Conservation (phyloP, 116 monocot species). For the Trichopus zeylanicus region DNA sequence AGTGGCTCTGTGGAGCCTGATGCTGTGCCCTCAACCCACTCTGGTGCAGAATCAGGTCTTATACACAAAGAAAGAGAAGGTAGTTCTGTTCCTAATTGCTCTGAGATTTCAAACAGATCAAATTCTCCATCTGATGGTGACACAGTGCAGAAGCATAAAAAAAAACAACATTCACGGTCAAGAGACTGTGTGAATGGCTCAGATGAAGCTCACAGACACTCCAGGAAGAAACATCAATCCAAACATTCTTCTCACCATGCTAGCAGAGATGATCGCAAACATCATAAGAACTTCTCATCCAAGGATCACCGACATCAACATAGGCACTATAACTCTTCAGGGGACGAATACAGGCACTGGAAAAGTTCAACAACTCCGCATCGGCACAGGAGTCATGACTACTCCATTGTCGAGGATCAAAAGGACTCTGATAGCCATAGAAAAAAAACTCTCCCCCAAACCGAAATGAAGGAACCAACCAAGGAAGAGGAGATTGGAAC, state of each 20-base stretch:
- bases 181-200: constrained; percentile 1
- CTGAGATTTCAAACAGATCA: constrained; percentile 7
- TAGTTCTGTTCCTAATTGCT: constrained; percentile 31
- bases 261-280: constrained; percentile 13
- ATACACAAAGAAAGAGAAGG: constrained; percentile 42
- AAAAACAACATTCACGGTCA: constrained; percentile 14
- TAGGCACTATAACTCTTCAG: constrained; percentile 29
- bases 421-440: no score
- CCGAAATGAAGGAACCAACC: constrained; percentile 8
- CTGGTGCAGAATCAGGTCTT: constrained; percentile 14
- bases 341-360: constrained; percentile 25
- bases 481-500: constrained; percentile 14
- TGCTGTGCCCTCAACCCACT: constrained; percentile 12
- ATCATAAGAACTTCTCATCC: constrained; percentile 20
- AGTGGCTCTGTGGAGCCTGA: constrained; percentile 10
- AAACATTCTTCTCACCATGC: constrained; percentile 16
- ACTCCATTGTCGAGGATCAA: constrained; percentile 34
- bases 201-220: constrained; percentile 10
- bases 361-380: constrained; percentile 30
- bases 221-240: constrained; percentile 40
- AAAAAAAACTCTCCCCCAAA: constrained; percentile 16
- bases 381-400: constrained; percentile 12
- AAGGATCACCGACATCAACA: constrained; percentile 12
- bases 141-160: constrained; percentile 12
- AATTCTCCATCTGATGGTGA: neutral